Conservation (phyloP, 23 red algal genomes). For the Gracilaria gracilis region DNA sequence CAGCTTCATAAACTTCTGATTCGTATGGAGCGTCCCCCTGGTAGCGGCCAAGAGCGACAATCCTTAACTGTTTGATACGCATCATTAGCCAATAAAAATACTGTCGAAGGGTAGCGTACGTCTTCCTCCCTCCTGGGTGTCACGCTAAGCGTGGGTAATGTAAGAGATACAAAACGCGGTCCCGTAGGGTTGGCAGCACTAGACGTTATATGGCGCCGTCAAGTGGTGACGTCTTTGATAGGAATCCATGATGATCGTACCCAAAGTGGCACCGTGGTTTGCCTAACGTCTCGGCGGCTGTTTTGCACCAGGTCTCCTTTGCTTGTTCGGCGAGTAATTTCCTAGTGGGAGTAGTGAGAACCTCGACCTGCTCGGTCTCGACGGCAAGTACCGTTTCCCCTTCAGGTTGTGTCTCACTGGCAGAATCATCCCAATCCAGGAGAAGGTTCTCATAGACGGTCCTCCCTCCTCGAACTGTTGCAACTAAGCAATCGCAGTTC, state of each 20-base stretch:
- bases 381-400: no score
- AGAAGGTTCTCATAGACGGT: no score
- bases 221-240: not conserved
- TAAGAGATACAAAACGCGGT: not conserved
- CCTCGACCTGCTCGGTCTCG: no score
- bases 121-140: constrained; percentile 12
- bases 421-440: no score
- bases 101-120: constrained; percentile 27
- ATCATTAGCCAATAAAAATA: constrained; percentile 28
- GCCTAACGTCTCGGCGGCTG: not conserved
- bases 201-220: not conserved
- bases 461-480: no score
- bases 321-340: not conserved
- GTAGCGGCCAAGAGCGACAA: not conserved
- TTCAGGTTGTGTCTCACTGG: no score
- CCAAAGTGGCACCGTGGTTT: not conserved
- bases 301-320: not conserved
- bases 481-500: no score
- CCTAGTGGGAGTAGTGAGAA: not conserved
- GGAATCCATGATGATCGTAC: constrained; percentile 15
- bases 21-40: not conserved
- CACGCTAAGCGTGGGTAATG: not conserved
- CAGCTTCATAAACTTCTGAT: no score
- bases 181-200: not conserved
- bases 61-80: not conserved